Percentiles rank a stretch among this genome's conserved stretches.
These are phyloP conservation scores for Diaporthe humulicola DNA, from an alignment of 2,329 filamentous ascomycete species.

Conservation along the genomic window DNA sequence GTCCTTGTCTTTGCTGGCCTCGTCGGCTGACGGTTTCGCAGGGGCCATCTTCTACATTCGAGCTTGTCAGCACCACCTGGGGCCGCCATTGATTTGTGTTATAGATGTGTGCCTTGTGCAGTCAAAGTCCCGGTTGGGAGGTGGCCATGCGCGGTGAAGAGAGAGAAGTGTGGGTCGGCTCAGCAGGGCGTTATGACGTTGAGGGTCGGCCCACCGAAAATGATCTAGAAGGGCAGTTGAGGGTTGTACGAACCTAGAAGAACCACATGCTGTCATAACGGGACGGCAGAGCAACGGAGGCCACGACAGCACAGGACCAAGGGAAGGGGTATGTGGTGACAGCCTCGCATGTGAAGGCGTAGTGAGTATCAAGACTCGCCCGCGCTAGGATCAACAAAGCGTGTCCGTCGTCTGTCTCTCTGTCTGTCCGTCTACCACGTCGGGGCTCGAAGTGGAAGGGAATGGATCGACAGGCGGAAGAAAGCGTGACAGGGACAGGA, in stretches of 20 bases:
- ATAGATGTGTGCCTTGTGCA: not conserved
- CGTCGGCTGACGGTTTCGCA: slow-evolving; percentile 39
- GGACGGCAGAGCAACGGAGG: slow-evolving; percentile 29
- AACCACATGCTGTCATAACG: slow-evolving; percentile 40
- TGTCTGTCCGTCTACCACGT: not conserved
- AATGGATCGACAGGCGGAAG: slow-evolving; percentile 21
- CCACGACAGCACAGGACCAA: not conserved
- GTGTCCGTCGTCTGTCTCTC: not conserved
- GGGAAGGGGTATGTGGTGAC: not conserved
- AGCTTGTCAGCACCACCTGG: slow-evolving; percentile 34
- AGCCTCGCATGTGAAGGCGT: slow-evolving; percentile 32
- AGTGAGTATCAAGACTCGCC: not conserved
- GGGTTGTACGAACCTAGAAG: slow-evolving; percentile 37
- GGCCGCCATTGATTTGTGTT: not conserved
- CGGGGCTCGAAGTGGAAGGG: not conserved
- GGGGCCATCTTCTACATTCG: slow-evolving; percentile 39
- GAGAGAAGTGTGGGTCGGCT: slow-evolving; percentile 20
- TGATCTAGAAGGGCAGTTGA: slow-evolving; percentile 4
- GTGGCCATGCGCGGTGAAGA: slow-evolving; percentile 6
- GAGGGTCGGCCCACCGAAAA: slow-evolving; percentile 21
- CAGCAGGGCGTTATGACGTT: slow-evolving; percentile 34
- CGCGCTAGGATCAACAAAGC: slow-evolving; percentile 1
- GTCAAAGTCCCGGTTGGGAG: not conserved
- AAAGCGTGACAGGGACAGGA: slow-evolving; percentile 10
- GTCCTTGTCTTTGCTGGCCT: slow-evolving; percentile 38